Percentiles rank a stretch among this genome's conserved stretches.
Conservation (phyloP, 495 filamentous ascomycete genomes). For the Podospora pseudocomata region DNA sequence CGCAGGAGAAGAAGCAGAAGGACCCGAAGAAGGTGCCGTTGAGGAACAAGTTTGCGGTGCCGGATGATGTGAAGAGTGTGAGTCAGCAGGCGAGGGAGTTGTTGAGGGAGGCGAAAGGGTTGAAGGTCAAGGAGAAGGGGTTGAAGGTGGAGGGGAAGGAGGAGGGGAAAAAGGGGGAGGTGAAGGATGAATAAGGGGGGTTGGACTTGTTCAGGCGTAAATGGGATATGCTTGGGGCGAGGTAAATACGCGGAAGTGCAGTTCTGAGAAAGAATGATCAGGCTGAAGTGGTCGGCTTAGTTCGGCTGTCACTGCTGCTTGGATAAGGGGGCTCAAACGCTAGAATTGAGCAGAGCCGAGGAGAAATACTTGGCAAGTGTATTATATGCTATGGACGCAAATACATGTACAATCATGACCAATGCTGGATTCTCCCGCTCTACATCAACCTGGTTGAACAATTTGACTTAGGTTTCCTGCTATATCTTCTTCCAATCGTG, state of each 20-base stretch:
- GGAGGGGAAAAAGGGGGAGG: slow-evolving; percentile 32
- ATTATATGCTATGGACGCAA: not conserved
- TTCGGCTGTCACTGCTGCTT: not conserved
- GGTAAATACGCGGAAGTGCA: not conserved
- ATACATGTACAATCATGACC: not conserved
- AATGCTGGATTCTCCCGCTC: not conserved
- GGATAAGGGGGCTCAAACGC: not conserved
- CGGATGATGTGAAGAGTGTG: slow-evolving; percentile 21
- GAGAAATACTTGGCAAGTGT: not conserved
- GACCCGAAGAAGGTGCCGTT: slow-evolving; percentile 35
- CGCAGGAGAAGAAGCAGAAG: slow-evolving; percentile 32
- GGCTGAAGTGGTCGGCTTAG: not conserved
- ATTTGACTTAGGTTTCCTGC: not conserved
- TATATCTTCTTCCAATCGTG: too few species aligned
- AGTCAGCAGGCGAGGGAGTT: slow-evolving; percentile 35
- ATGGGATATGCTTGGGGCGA: too few species aligned
- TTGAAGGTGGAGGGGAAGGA: slow-evolving; percentile 42
- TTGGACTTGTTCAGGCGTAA: too few species aligned
- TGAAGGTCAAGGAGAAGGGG: slow-evolving; percentile 38
- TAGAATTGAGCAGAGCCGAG: not conserved
- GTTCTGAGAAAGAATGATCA: not conserved
- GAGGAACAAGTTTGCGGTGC: slow-evolving; percentile 16
- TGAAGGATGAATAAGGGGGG: not conserved
- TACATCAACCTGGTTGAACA: not conserved
- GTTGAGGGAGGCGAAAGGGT: slow-evolving; percentile 41